Evolutionary conservation across 2,329 filamentous ascomycete species (phyloP).

Genomic region (Aspergillus fumigatiaffinis): DNA sequence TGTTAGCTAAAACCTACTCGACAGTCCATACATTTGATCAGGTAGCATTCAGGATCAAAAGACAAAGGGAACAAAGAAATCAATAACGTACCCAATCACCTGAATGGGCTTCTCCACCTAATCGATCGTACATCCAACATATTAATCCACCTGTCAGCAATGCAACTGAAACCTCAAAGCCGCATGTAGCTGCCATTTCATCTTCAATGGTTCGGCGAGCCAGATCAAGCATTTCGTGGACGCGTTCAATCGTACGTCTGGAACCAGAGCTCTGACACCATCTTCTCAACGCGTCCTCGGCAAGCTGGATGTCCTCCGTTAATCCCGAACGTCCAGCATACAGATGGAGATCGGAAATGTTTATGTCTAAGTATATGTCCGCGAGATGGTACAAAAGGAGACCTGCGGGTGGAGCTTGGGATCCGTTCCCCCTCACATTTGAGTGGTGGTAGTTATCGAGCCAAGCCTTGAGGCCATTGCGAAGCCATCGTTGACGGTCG

Average conservation of each 20-base stretch:
- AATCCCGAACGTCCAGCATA: slow-evolving; percentile 6
- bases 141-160: slow-evolving; percentile 6
- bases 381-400: slow-evolving; percentile 1
- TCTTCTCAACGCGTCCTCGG: slow-evolving; percentile 5
- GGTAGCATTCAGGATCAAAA: no score
- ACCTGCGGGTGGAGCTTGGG: not conserved
- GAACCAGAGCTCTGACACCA: slow-evolving; percentile 7
- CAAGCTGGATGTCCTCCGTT: slow-evolving; percentile 7
- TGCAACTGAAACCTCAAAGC: slow-evolving; percentile 6
- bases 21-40: no score
- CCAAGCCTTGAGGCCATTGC: slow-evolving; percentile 5
- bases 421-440: no score
- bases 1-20: no score
- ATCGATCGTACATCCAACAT: slow-evolving; percentile 10
- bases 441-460: slow-evolving; percentile 4
- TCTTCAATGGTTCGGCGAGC: slow-evolving; percentile 3
- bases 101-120: slow-evolving; percentile 1
- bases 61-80: no score
- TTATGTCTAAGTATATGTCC: not conserved
- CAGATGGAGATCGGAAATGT: slow-evolving; percentile 2
- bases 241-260: not conserved
- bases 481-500: slow-evolving; percentile 6
- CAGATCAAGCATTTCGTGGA: slow-evolving; percentile 6
- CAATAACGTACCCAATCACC: not conserved
- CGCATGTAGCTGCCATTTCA: not conserved